Evolutionary conservation across 345 rosid species (phyloP), one percentile per base, ranked within the genome.

Genomic region (Ceriops decandra): DNA sequence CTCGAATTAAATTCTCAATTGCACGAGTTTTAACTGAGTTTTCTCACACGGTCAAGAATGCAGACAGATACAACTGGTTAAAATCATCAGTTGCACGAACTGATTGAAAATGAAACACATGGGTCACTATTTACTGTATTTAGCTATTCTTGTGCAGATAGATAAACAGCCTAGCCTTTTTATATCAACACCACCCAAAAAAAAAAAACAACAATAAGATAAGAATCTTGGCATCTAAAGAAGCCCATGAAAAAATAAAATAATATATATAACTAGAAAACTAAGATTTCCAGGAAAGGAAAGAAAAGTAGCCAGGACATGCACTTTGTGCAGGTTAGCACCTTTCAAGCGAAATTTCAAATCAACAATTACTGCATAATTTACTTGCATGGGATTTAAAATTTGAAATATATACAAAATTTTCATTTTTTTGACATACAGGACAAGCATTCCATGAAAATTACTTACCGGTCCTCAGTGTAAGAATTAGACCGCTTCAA

Each of bases 401-500:
- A 13, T 42, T 17, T 0, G 13, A 13, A 42, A 56, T 7, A 15
- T 5, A 7, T 2, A 54, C 21, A 54, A 15, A 22, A 13, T 24
- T 27, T 24, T n/a, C 30, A n/a, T 54, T 54, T 54, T 22, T 7
- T 54, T 54, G 28, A 54, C 47, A 38, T 38, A 38, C 11, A 38
- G 10, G 10, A 10, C 47, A 38, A 38, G 47, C 2, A 38, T 38
- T 38, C 17, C 49, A 15, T 0, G 49, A 13, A 21, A 52, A 65
- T 59, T 5, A 33, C 24, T 86, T 81, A 91, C 91, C 96, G 71
- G 68, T 88, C 96, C 4, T 92, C 91, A 64, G 90, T 87, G 80
- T 81, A 91, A 60, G 99, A 95, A 74, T 83, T 86, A 20, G 91
- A 91, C 74, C 96, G 85, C 74, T 91, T 90, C 79, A 88, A 72